Conservation (phyloP, 1,284 basidiomycete genomes). For the Gomphus bonarii region DNA sequence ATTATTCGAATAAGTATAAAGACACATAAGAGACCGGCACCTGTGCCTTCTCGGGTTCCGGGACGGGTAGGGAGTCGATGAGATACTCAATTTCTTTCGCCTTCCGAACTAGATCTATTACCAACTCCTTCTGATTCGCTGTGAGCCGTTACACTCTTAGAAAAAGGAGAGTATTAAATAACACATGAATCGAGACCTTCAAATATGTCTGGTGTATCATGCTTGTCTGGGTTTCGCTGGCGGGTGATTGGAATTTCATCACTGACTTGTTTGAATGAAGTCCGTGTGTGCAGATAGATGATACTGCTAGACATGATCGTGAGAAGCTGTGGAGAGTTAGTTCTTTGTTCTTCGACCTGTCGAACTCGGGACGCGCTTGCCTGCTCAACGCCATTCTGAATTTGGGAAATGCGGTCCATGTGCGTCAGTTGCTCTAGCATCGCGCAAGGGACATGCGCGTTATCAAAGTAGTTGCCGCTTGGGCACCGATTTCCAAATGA, state of each 20-base stretch:
- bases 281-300: constrained; percentile 60
- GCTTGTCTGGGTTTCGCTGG: constrained; percentile 56
- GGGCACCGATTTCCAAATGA: neutral
- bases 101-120: constrained; percentile 67
- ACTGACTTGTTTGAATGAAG: constrained; percentile 66
- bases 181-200: constrained; percentile 34
- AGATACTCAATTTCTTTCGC: constrained; percentile 78
- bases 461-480: neutral
- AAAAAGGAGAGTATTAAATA: neutral
- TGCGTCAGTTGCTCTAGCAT: constrained; percentile 82
- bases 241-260: constrained; percentile 67
- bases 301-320: constrained; percentile 74
- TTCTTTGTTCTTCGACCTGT: neutral
- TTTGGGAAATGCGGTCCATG: constrained; percentile 84
- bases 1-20: neutral
- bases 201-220: constrained; percentile 56
- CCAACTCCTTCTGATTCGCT: constrained; percentile 75
- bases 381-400: constrained; percentile 81
- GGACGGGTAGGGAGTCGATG: constrained; percentile 64
- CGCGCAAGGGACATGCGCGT: constrained; percentile 25
- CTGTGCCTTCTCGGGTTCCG: constrained; percentile 64
- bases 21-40: constrained; percentile 24
- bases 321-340: constrained; percentile 41
- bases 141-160: constrained; percentile 1
- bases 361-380: constrained; percentile 25